phyloP scores from a whole-genome alignment of 2,329 filamentous ascomycete species.

The Alternaria sp. region DNA sequence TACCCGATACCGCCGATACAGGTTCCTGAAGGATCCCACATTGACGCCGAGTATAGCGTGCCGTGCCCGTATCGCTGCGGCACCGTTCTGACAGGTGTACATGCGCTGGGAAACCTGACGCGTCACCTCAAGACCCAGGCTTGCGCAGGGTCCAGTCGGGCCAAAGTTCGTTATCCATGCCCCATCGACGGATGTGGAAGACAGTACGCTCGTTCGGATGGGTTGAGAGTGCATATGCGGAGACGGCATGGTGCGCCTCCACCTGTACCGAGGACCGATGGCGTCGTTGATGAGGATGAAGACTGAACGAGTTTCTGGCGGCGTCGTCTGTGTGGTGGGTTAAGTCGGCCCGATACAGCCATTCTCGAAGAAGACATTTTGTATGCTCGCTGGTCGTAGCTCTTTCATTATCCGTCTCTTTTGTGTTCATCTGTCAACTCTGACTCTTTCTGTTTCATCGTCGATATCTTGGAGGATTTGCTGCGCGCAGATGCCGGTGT shows the following conservation, averaged over 20 bases:
- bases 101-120: conserved; percentile 38
- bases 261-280: not conserved
- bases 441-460: not conserved
- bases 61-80: conserved; percentile 32
- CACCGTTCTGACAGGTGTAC: conserved; percentile 25
- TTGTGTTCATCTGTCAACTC: not conserved
- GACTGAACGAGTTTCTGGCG: not conserved
- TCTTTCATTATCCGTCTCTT: not conserved
- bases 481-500: not conserved
- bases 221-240: conserved; percentile 24
- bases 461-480: not conserved
- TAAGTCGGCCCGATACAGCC: not conserved
- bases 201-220: conserved; percentile 37
- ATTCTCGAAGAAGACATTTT: not conserved
- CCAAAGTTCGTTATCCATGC: conserved; percentile 23
- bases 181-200: conserved; percentile 25
- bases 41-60: conserved; percentile 8
- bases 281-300: not conserved
- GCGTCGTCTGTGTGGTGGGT: not conserved
- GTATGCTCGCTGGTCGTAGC: not conserved
- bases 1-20: not conserved
- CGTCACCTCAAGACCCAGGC: conserved; percentile 34
- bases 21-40: not conserved
- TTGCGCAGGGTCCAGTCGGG: conserved; percentile 23
- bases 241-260: conserved; percentile 21